Evolutionary conservation across 257 asterid species (phyloP).

Genomic region (Cordia subcordata): DNA sequence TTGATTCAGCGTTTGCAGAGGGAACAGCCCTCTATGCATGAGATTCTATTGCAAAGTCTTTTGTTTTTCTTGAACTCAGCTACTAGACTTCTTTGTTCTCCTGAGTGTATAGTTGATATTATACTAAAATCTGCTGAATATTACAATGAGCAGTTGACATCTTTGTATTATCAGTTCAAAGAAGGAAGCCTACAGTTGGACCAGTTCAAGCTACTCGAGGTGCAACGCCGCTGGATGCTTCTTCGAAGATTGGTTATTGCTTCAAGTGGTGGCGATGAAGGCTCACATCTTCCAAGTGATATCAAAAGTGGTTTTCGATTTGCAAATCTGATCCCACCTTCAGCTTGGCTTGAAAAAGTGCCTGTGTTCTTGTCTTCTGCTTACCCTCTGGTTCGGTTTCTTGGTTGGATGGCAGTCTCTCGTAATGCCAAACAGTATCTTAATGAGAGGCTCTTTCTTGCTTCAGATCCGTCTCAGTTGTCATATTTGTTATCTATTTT

Average conservation of each 20-base stretch:
- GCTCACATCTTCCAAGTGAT: slow-evolving; percentile 41
- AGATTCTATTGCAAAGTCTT: slow-evolving; percentile 84
- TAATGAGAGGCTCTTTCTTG: slow-evolving; percentile 82
- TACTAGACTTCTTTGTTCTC: slow-evolving; percentile 64
- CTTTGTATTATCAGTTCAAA: slow-evolving; percentile 45
- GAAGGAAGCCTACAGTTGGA: slow-evolving; percentile 51
- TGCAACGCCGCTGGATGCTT: slow-evolving; percentile 72
- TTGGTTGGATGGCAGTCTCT: slow-evolving; percentile 97
- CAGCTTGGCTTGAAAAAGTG: slow-evolving; percentile 77
- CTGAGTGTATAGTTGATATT: slow-evolving; percentile 74
- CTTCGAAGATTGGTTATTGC: slow-evolving; percentile 80
- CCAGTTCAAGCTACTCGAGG: slow-evolving; percentile 52
- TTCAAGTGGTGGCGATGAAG: slow-evolving; percentile 82
- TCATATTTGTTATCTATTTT: slow-evolving; percentile 63
- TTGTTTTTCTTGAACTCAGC: slow-evolving; percentile 88
- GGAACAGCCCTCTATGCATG: slow-evolving; percentile 66
- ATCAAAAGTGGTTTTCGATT: slow-evolving; percentile 60
- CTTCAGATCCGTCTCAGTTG: slow-evolving; percentile 72
- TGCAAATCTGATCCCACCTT: slow-evolving; percentile 77
- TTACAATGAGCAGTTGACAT: slow-evolving; percentile 48
- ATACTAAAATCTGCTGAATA: slow-evolving; percentile 68
- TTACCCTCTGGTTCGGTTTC: slow-evolving; percentile 74
- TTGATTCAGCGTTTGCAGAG: slow-evolving; percentile 55
- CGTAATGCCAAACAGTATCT: slow-evolving; percentile 80
- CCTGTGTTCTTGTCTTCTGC: slow-evolving; percentile 65